phyloP scores from a whole-genome alignment of 129 eudicot species.

The Scalesia atractyloides region DNA sequence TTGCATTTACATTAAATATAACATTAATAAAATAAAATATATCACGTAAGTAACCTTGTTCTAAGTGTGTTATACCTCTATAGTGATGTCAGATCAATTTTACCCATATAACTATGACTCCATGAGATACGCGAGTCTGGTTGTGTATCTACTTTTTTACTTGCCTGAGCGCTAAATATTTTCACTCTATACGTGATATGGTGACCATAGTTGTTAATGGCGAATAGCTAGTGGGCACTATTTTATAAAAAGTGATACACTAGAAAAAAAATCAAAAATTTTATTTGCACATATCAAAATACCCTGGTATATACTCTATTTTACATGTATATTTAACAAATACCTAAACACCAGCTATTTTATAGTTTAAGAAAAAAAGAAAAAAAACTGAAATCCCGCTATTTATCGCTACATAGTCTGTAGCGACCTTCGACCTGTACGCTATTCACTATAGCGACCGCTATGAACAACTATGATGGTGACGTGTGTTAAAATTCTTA shows the following conservation, averaged over 20 bases:
- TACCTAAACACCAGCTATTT: no score
- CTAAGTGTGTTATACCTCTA: background rate
- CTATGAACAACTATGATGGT: no score
- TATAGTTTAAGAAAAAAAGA: no score
- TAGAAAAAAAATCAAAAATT: no score
- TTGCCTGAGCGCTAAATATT: background rate
- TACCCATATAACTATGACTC: background rate
- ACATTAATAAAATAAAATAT: background rate
- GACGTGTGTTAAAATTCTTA: background rate
- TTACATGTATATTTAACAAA: no score
- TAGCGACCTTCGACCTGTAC: no score
- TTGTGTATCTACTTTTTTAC: background rate
- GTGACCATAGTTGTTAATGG: background rate
- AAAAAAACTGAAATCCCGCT: no score
- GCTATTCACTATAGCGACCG: no score
- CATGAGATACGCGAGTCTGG: background rate
- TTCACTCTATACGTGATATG: background rate
- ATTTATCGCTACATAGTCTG: no score
- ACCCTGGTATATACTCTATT: no score
- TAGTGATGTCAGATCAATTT: background rate
- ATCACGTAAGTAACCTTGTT: background rate
- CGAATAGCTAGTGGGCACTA: background rate
- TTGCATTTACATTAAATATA: background rate
- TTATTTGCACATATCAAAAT: no score
- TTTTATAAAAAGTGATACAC: no score